Evolutionary conservation across 116 monocot genomes (phyloP).

Genomic region (Dioscorea cayenensis): DNA sequence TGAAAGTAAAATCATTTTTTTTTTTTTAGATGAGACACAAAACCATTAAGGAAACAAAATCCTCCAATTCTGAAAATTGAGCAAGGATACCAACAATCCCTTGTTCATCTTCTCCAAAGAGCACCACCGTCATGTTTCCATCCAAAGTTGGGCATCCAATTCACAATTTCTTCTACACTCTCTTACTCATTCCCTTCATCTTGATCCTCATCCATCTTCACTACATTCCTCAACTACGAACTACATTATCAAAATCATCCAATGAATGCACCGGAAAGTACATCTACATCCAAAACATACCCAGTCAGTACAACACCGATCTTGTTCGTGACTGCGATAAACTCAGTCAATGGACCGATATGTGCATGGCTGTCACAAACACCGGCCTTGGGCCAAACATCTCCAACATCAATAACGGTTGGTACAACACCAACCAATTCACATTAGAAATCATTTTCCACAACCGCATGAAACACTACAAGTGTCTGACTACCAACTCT

Average conservation of each 20-base stretch:
- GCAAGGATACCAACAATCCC: too few species aligned
- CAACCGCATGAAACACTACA: background rate
- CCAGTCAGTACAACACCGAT: background rate
- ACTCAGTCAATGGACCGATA: background rate
- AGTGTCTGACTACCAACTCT: background rate
- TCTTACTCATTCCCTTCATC: too few species aligned
- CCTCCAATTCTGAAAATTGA: too few species aligned
- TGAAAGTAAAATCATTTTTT: too few species aligned
- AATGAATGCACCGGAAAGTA: background rate
- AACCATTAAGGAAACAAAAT: too few species aligned
- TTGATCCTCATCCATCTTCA: too few species aligned
- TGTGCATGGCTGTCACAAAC: background rate
- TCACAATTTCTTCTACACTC: too few species aligned
- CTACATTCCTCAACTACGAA: too few species aligned
- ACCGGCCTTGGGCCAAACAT: background rate
- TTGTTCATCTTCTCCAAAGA: too few species aligned
- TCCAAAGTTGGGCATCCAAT: too few species aligned
- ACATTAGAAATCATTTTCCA: background rate
- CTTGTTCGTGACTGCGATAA: background rate
- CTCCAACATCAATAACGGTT: background rate
- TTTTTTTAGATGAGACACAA: too few species aligned
- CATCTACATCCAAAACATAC: background rate
- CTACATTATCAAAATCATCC: background rate
- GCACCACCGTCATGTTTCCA: too few species aligned
- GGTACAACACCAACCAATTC: slow-evolving; percentile 1